These are phyloP conservation scores for Neopestalotiopsis sp. DNA, from an alignment of 2,329 filamentous ascomycete species.

Conservation along the genomic window DNA sequence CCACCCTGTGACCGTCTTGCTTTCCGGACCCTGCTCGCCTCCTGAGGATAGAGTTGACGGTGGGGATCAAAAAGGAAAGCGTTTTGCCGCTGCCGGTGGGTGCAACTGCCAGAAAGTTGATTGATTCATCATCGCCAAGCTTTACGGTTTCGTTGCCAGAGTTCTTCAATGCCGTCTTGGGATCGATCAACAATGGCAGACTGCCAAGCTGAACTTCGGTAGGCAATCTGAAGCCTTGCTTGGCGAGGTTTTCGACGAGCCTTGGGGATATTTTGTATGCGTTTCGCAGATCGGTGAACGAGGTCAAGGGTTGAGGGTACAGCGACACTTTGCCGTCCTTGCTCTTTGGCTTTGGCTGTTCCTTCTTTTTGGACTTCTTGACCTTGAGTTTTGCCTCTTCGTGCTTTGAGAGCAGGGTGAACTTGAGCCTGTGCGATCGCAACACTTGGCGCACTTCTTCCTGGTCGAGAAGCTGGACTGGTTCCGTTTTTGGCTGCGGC, in stretches of 20 bases:
- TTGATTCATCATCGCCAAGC: slow-evolving; percentile 34
- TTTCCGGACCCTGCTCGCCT: slow-evolving; percentile 50
- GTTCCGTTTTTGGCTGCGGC: slow-evolving; percentile 18
- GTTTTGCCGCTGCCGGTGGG: slow-evolving; percentile 98
- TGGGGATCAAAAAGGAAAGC: slow-evolving; percentile 86
- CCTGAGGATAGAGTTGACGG: slow-evolving; percentile 76
- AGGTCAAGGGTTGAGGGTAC: slow-evolving; percentile 78
- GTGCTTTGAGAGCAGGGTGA: slow-evolving; percentile 71
- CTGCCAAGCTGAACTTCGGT: slow-evolving; percentile 93
- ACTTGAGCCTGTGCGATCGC: slow-evolving; percentile 82
- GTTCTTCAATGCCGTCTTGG: slow-evolving; percentile 51
- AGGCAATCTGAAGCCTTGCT: slow-evolving; percentile 85
- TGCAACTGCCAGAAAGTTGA: slow-evolving; percentile 86
- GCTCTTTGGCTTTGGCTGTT: slow-evolving; percentile 47
- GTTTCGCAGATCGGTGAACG: slow-evolving; percentile 74
- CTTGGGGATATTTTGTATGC: slow-evolving; percentile 76
- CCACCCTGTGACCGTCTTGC: slow-evolving; percentile 56
- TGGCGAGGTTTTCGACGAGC: slow-evolving; percentile 77
- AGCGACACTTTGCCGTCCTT: slow-evolving; percentile 65
- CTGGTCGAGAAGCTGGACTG: slow-evolving; percentile 58
- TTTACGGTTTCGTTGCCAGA: slow-evolving; percentile 40
- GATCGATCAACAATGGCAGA: slow-evolving; percentile 76
- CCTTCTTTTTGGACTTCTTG: slow-evolving; percentile 63
- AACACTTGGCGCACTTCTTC: slow-evolving; percentile 77
- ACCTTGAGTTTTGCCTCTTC: slow-evolving; percentile 46